Evolutionary conservation across 1,139 yeast species (phyloP), one percentile per base, ranked within the genome.

Genomic region (Pichia sorboxylosa): DNA sequence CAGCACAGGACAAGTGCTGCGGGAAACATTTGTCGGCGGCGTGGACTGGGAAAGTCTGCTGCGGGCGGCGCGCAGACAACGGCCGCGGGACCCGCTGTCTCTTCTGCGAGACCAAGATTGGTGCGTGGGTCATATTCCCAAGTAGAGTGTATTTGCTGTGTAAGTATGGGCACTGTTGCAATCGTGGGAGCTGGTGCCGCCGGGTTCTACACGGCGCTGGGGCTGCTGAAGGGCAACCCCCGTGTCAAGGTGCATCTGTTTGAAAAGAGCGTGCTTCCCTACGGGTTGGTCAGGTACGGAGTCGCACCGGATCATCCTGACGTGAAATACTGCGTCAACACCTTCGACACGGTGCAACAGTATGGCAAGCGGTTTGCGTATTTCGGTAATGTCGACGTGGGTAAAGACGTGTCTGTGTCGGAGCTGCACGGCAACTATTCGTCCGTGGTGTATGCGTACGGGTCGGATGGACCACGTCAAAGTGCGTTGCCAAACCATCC

Each of bases 281-380:
- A 69, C 57, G 99, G 99, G 0, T 62, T 90, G 24, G 76, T 90
- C 30, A 58, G 99, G 27, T 87, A 73, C 51, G 99, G 99, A 1
- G 97, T 90, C n/a, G 97, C 98, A 0, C 99, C 99, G 2, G 99
- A 90, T 57, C 98, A 90, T 54, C 95, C 96, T 0, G 98, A 90
- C 49, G 97, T 90, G 24, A 90, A 90, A 53, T 76, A 75, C 41
- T 80, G 92, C 48, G 85, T 84, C 52, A 92, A 81, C 17, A 77
- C 85, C 35, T 76, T 92, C 51, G 66, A 66, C 6, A 73, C 75
- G 37, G 67, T 80, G 19, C 60, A 52, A 32, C 25, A 28, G 8
- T 31, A 13, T 13, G 25, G 25, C 3, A 32, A 29, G 2, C 52
- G 55, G 16, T 82, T 81, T 38, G 55, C 75, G 30, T 90, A 79